Evolutionary conservation across 495 filamentous ascomycete genomes (phyloP), one percentile per base, ranked within the genome.

Genomic region (Neohortaea acidophila): DNA sequence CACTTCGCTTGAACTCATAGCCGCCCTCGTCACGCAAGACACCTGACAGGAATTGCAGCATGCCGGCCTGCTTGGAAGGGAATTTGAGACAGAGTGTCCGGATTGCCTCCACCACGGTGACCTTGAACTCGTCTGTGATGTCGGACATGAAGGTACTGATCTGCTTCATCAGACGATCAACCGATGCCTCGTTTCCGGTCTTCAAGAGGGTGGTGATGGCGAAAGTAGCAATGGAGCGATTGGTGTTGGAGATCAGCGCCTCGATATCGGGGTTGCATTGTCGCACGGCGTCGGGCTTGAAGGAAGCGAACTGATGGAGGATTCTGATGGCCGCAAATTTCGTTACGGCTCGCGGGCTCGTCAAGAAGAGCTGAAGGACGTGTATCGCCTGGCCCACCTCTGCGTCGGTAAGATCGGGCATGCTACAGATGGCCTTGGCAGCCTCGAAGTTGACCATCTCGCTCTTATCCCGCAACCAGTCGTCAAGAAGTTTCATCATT

Each of bases 391-490:
- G 86, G 2, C 79, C 73, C 21, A 86, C 81, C 57, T 99, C 89
- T 29, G 73, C 76, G 52, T 99, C 91, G 26, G 80, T 83, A 26
- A 94, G 81, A 60, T 97, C 84, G 34, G 75, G 73, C 69, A 96
- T 77, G 51, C 87, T 80, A 59, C 84, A 91, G 56, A 99, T 93
- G 15, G 87, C 84, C 67, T 96, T 96, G 17, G 89, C 91, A 36
- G 89, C 89, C 63, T 99, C 89, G 51, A 99, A 96, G 62, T 94
- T 99, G 59, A 97, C 91, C 91, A 99, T 96, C 54, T 99, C 89
- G 55, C 85, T 85, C 74, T 99, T 99, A 59, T 99, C 86, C 57
- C 89, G 73, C 53, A 94, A 70, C 86, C 85, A 94, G 51, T 86
- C 84, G 61, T 94, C 86, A 57, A 94, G 68, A 54, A 94, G 72